Conservation (phyloP, 495 filamentous ascomycete genomes). For the Chaetomium fimeti region DNA sequence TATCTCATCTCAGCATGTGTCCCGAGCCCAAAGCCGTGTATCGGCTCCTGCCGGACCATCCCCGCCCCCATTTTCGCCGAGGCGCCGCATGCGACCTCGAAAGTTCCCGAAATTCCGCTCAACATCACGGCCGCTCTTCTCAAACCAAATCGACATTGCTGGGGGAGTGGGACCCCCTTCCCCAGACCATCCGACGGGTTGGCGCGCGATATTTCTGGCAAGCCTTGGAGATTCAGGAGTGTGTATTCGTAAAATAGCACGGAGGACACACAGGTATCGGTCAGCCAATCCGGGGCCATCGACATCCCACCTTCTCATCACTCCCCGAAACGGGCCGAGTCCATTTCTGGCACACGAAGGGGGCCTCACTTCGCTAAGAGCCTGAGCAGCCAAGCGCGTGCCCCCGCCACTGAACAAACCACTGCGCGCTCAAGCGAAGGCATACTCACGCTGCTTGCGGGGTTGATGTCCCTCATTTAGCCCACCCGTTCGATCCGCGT, state of each 20-base stretch:
- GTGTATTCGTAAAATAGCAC: not conserved
- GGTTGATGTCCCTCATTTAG: not conserved
- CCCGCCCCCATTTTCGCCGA: constrained; percentile 13
- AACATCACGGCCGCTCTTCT: not conserved
- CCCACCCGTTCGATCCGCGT: not conserved
- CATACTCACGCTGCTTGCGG: no score
- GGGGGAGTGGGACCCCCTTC: no score
- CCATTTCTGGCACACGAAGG: not conserved
- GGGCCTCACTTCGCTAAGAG: not conserved
- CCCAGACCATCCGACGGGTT: no score
- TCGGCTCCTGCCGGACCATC: not conserved
- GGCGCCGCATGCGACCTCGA: constrained; percentile 15
- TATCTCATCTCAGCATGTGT: not conserved
- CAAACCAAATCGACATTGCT: no score
- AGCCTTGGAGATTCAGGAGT: not conserved
- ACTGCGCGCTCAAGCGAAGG: no score
- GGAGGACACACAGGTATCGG: not conserved
- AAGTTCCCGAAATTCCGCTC: not conserved
- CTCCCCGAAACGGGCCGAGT: not conserved
- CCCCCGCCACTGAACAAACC: no score
- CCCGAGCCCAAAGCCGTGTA: not conserved
- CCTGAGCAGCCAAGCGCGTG: not conserved
- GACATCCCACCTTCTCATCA: not conserved
- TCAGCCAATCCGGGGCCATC: not conserved
- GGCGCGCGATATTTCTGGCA: not conserved